A percentile compares a stretch with the other conserved stretches of the same genome.
These are phyloP conservation scores for Epichloe gansuensis DNA, from an alignment of 2,329 filamentous ascomycete species.

Conservation along the genomic window DNA sequence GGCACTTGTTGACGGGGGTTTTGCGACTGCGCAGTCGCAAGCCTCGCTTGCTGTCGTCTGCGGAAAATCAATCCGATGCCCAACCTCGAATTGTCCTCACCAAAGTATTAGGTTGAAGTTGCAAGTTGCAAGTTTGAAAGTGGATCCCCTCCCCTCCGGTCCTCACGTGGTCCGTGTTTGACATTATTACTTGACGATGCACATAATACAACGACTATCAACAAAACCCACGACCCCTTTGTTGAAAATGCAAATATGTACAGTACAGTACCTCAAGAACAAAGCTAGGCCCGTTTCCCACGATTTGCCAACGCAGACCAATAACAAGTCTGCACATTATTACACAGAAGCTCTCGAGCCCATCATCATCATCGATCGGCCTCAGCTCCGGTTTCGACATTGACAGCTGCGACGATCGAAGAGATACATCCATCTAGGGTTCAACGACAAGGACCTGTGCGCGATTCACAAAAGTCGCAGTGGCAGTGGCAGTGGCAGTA, in stretches of 20 bases:
- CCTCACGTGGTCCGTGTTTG: not conserved
- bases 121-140: not conserved
- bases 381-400: not conserved
- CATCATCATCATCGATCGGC: not conserved
- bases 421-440: not conserved
- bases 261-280: too few relatives aligned
- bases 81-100: not conserved
- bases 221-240: too few relatives aligned
- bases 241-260: too few relatives aligned
- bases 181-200: too few relatives aligned
- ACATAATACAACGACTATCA: too few relatives aligned
- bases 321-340: not conserved
- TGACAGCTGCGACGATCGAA: not conserved
- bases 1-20: not conserved
- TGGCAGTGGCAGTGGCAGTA: not conserved
- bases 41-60: not conserved
- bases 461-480: not conserved
- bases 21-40: not conserved
- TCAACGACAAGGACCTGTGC: not conserved
- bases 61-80: not conserved
- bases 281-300: not conserved
- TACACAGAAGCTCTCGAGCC: not conserved
- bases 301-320: not conserved
- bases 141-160: not conserved
- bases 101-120: not conserved